phyloP scores from a whole-genome alignment of 2,329 filamentous ascomycete species.

The Fulvia fulva region DNA sequence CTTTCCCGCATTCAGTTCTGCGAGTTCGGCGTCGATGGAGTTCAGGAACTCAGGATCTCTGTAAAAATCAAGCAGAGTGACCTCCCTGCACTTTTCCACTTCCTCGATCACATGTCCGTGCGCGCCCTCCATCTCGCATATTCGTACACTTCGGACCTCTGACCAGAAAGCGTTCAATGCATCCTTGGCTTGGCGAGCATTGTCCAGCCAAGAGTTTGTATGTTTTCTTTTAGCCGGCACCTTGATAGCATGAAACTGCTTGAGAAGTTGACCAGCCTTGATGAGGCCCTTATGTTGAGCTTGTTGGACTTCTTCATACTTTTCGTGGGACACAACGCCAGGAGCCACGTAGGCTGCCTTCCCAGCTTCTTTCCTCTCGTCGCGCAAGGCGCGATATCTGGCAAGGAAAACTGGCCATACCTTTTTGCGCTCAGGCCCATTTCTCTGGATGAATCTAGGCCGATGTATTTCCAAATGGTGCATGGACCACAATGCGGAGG shows the following conservation, averaged over 20 bases:
- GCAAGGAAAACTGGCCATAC: no score
- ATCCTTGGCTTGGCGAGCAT: not conserved
- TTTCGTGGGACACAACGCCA: no score
- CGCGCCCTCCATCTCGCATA: not conserved
- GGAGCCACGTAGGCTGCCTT: no score
- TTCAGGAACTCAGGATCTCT: not conserved
- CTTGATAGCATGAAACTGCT: conserved; percentile 1
- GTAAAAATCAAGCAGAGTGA: not conserved
- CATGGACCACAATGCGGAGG: no score
- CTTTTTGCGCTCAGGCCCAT: no score
- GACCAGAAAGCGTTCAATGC: conserved; percentile 5
- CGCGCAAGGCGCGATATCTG: no score
- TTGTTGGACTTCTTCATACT: no score
- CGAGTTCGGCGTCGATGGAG: not conserved
- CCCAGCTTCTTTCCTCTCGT: no score
- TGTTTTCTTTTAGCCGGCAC: not conserved
- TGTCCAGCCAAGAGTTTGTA: not conserved
- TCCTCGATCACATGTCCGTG: not conserved
- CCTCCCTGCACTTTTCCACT: not conserved
- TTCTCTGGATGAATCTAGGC: no score
- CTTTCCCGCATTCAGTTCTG: not conserved
- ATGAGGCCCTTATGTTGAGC: not conserved
- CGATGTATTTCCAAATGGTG: no score
- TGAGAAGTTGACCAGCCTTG: not conserved
- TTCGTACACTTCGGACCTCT: not conserved